These are phyloP conservation scores for Debaryomyces nepalensis DNA, from an alignment of 1,139 yeast genomes.

Conservation along the genomic window DNA sequence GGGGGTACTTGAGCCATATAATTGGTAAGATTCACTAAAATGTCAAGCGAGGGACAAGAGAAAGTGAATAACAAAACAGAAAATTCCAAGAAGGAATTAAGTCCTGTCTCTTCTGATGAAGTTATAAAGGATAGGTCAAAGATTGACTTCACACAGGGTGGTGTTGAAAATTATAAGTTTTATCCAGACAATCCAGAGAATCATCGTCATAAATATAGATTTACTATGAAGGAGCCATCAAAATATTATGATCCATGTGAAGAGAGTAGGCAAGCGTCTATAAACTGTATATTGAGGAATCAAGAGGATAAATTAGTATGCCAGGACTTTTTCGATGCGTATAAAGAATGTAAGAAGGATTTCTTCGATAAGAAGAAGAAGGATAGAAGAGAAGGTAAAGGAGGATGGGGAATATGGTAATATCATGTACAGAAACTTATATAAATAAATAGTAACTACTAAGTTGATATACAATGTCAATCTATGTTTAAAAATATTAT, in stretches of 20 bases:
- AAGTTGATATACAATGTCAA: constrained; percentile 3
- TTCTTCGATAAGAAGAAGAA: constrained; percentile 57
- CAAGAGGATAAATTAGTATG: constrained; percentile 78
- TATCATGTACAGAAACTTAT: constrained; percentile 6
- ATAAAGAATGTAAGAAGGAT: constrained; percentile 86
- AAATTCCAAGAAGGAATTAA: background rate
- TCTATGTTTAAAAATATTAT: too few species aligned
- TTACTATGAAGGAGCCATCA: constrained; percentile 74
- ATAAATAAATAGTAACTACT: constrained; percentile 5
- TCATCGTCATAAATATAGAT: constrained; percentile 62
- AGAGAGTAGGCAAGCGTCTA: constrained; percentile 84
- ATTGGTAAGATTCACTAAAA: background rate
- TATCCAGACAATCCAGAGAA: constrained; percentile 84
- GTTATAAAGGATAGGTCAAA: constrained; percentile 48
- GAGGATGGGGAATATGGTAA: constrained; percentile 53
- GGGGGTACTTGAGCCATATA: too few species aligned
- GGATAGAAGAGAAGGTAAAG: constrained; percentile 44
- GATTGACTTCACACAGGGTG: constrained; percentile 63
- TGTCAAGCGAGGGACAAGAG: background rate
- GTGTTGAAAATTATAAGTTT: constrained; percentile 60
- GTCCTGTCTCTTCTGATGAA: constrained; percentile 25
- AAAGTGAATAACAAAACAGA: constrained; percentile 1
- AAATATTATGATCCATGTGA: constrained; percentile 92
- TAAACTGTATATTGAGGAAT: constrained; percentile 75
- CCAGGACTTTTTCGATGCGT: constrained; percentile 87